Conservation (phyloP, 1,284 basidiomycete species). For the Sutorius eximius region DNA sequence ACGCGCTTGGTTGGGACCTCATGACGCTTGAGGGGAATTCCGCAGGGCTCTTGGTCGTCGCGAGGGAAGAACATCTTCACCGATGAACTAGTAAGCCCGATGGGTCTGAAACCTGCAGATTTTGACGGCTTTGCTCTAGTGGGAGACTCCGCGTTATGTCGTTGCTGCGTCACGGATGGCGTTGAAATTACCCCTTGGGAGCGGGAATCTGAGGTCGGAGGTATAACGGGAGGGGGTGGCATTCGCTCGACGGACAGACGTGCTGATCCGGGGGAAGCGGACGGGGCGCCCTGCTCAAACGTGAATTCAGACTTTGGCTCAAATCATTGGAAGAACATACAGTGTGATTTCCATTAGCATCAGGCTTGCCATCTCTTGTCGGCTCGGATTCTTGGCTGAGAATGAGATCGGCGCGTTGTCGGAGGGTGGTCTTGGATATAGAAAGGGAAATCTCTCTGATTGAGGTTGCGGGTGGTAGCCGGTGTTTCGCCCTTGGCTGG, state of each 20-base stretch:
- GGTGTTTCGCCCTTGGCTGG: slow-evolving; percentile 57
- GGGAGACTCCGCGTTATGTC: slow-evolving; percentile 22
- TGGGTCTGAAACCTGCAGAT: slow-evolving; percentile 62
- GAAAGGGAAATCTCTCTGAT: slow-evolving; percentile 42
- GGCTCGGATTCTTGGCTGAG: slow-evolving; percentile 27
- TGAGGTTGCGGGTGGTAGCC: slow-evolving; percentile 54
- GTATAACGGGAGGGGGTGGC: slow-evolving; percentile 33
- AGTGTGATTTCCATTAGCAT: slow-evolving; percentile 37
- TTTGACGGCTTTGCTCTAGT: slow-evolving; percentile 34
- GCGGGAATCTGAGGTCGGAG: slow-evolving; percentile 17
- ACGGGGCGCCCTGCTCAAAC: slow-evolving; percentile 18
- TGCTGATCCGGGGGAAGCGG: slow-evolving; percentile 22
- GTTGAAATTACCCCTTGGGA: slow-evolving; percentile 14
- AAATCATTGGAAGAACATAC: slow-evolving; percentile 23
- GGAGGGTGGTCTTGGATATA: slow-evolving; percentile 33
- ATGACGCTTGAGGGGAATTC: slow-evolving; percentile 3
- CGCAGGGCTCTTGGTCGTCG: slow-evolving; percentile 48
- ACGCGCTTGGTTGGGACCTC: slow-evolving; percentile 30
- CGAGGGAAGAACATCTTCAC: slow-evolving; percentile 73
- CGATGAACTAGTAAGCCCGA: slow-evolving; percentile 54
- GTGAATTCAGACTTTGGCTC: slow-evolving; percentile 10
- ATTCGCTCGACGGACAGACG: slow-evolving; percentile 31
- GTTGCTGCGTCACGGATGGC: slow-evolving; percentile 14
- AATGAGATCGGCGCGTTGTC: slow-evolving; percentile 24
- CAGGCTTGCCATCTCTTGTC: slow-evolving; percentile 28